phyloP scores from a whole-genome alignment of 257 asterid species.

The Eustoma russellianum region DNA sequence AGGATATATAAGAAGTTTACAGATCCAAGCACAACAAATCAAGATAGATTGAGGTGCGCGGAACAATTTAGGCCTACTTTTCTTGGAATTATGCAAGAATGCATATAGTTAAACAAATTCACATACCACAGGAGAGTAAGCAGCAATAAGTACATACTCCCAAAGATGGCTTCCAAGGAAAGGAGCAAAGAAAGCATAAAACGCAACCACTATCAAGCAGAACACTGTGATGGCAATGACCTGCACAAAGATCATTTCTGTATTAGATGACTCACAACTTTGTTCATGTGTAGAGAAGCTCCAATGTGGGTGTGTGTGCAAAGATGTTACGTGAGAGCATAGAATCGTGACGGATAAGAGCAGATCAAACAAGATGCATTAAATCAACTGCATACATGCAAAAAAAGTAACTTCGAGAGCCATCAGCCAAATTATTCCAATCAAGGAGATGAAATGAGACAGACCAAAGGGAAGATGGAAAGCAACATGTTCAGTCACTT shows the following conservation, averaged over 20 bases:
- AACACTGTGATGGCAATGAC: conserved; percentile 91
- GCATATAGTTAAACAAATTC: conserved; percentile 7
- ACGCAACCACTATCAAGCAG: conserved; percentile 83
- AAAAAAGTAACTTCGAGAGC: too few species aligned
- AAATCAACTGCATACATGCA: too few species aligned
- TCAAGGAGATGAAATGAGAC: too few species aligned
- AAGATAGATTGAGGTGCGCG: too few species aligned
- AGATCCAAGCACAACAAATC: not conserved
- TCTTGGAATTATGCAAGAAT: not conserved
- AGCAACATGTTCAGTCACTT: not conserved
- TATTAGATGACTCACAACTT: too few species aligned
- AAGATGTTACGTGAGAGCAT: not conserved
- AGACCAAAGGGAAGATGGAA: conserved; percentile 8
- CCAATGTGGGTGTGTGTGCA: not conserved
- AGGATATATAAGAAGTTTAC: too few species aligned
- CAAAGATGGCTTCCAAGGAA: conserved; percentile 83
- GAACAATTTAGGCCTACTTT: too few species aligned
- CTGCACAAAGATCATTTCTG: conserved; percentile 21
- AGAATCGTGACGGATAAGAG: not conserved
- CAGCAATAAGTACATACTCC: conserved; percentile 67
- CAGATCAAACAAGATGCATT: not conserved
- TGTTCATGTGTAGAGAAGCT: not conserved
- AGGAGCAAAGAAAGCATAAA: conserved; percentile 94
- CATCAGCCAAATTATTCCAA: too few species aligned
- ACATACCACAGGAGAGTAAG: conserved; percentile 92